phyloP scores from a whole-genome alignment of 495 filamentous ascomycete species.

The Talaromyces ruber region DNA sequence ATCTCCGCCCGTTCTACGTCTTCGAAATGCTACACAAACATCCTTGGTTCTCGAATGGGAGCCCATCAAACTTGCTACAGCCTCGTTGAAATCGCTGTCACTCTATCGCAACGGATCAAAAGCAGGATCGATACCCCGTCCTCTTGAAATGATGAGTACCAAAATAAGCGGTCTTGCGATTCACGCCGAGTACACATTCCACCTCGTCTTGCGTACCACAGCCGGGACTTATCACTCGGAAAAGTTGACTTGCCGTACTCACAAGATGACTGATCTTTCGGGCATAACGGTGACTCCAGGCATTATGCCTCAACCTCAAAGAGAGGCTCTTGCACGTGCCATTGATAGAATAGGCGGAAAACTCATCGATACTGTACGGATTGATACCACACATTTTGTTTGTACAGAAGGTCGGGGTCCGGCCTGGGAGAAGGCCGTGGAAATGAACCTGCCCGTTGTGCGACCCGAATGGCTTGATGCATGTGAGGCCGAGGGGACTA shows the following conservation, averaged over 20 bases:
- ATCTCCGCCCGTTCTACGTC: slow-evolving; percentile 71
- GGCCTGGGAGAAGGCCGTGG: slow-evolving; percentile 89
- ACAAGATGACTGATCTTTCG: slow-evolving; percentile 97
- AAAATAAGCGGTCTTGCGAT: slow-evolving; percentile 97
- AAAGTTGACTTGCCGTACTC: slow-evolving; percentile 77
- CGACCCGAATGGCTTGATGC: slow-evolving; percentile 94
- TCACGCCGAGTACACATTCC: slow-evolving; percentile 92
- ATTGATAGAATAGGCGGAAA: slow-evolving; percentile 88
- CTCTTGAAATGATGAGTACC: slow-evolving; percentile 76
- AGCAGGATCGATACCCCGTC: slow-evolving; percentile 85
- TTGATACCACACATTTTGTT: slow-evolving; percentile 98
- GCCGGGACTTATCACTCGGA: slow-evolving; percentile 84
- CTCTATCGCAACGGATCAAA: slow-evolving; percentile 94
- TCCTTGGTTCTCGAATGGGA: slow-evolving; percentile 98
- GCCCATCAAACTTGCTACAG: slow-evolving; percentile 84
- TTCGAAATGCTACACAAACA: slow-evolving; percentile 93
- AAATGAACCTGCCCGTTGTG: slow-evolving; percentile 99
- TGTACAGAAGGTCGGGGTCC: slow-evolving; percentile 90
- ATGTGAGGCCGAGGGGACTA: slow-evolving; percentile 86
- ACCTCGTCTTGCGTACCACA: slow-evolving; percentile 79
- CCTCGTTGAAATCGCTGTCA: slow-evolving; percentile 76
- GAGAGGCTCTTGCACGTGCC: slow-evolving; percentile 64
- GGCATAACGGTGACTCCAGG: slow-evolving; percentile 95
- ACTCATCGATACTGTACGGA: slow-evolving; percentile 81
- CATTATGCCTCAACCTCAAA: slow-evolving; percentile 64